Percentiles rank a stretch among this genome's conserved stretches.
phyloP scores from a whole-genome alignment of 352 stramenopile genomes.

The Phytophthora pluvialis region DNA sequence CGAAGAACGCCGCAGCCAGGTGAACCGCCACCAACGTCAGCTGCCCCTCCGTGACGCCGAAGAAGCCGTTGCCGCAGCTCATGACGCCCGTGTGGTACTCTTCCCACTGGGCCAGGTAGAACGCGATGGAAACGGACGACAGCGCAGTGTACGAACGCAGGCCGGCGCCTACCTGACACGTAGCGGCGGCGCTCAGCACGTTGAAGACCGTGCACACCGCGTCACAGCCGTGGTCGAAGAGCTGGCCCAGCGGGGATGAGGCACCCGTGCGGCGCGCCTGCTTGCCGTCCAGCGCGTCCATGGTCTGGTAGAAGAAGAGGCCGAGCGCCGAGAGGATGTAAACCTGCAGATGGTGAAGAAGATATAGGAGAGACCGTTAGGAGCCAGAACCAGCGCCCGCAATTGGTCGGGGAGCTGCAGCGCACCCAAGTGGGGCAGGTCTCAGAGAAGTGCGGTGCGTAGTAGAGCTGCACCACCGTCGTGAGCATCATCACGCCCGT shows the following conservation, averaged over 20 bases:
- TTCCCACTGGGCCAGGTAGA: constrained; percentile 90
- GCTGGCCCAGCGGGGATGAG: constrained; percentile 95
- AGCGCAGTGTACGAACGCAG: constrained; percentile 60
- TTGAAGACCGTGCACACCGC: constrained; percentile 87
- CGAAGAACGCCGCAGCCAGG: constrained; percentile 61
- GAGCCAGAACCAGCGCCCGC: neutral
- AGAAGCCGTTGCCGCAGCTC: constrained; percentile 88
- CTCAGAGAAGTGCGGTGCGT: constrained; percentile 72
- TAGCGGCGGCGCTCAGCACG: constrained; percentile 75
- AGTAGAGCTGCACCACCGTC: constrained; percentile 81
- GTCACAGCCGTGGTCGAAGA: constrained; percentile 98
- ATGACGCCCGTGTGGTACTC: constrained; percentile 91
- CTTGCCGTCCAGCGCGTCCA: constrained; percentile 99
- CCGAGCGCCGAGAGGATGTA: constrained; percentile 80
- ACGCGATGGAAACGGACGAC: constrained; percentile 80
- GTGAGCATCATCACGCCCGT: constrained; percentile 79
- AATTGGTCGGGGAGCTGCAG: neutral
- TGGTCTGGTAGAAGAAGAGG: constrained; percentile 95
- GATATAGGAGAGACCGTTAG: neutral
- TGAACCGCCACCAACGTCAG: constrained; percentile 77
- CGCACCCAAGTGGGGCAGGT: constrained; percentile 65
- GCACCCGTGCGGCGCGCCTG: constrained; percentile 95
- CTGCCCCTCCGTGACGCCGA: constrained; percentile 86
- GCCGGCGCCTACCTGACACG: constrained; percentile 57
- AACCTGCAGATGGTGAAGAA: constrained; percentile 35